Evolutionary conservation across 306 rosid genomes (phyloP).

Genomic region (Lathyrus tuberosus): DNA sequence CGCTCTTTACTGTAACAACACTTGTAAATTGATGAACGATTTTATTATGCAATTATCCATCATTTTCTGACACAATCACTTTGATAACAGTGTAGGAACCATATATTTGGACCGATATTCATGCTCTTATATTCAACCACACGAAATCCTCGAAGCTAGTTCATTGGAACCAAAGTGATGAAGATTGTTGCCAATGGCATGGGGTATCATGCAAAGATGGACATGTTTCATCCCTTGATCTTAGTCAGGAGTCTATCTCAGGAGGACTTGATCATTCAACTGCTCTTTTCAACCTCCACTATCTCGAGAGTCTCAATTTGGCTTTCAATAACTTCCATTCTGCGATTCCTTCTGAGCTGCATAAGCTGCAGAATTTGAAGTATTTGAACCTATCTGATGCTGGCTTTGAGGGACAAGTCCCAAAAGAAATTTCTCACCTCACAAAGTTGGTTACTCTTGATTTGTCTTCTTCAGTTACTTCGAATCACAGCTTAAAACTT

Average conservation of each 20-base stretch:
- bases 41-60: no score
- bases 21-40: no score
- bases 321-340: background rate
- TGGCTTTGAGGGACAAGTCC: slow-evolving; percentile 45
- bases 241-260: slow-evolving; percentile 29
- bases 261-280: slow-evolving; percentile 32
- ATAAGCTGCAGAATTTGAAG: slow-evolving; percentile 34
- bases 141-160: slow-evolving; percentile 5
- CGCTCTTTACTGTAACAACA: no score
- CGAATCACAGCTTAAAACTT: background rate
- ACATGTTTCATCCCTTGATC: slow-evolving; percentile 27
- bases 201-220: slow-evolving; percentile 35
- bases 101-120: no score
- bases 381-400: slow-evolving; percentile 40
- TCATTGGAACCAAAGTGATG: slow-evolving; percentile 32
- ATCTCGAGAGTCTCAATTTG: no score
- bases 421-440: slow-evolving; percentile 1
- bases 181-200: slow-evolving; percentile 51
- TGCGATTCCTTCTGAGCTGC: slow-evolving; percentile 31
- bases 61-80: no score
- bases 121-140: no score
- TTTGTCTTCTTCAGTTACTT: slow-evolving; percentile 15
- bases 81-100: no score
- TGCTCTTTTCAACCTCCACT: background rate
- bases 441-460: slow-evolving; percentile 39